Evolutionary conservation across 306 rosid species (phyloP), one percentile per base, ranked within the genome.

Genomic region (Urtica urens): DNA sequence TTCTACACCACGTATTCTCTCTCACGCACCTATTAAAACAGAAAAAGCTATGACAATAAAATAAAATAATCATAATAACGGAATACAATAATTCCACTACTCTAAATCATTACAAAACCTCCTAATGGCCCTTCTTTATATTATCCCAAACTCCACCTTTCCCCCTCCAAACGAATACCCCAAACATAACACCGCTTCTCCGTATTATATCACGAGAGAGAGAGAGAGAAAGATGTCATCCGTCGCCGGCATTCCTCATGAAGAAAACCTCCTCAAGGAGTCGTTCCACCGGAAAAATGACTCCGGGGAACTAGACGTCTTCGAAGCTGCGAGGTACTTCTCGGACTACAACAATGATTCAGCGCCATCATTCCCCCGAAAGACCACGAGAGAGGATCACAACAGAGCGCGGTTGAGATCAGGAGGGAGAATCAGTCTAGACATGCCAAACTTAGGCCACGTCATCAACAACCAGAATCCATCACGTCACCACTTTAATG

Each of bases 281-380:
- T 60, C 81, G 33, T 73, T 79, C 78, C 93, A 82, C 71, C 53
- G 78, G 0, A 58, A 87, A 54, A 75, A 78, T 34, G 85, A 77
- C 22, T 90, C 99, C 1, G 77, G 72, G 7, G 99, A 90, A 67
- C 84, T 84, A 20, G 87, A 84, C 19, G 97, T 85, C 39, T 90
- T 90, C 43, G 95, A 85, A 60, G 99, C 99, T 3, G 68, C 95
- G 37, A 63, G 81, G 50, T 90, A 90, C 43, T 90, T 90, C 85
- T 90, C 97, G 3, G 95, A 80, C 3, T 90, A 77, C 78, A 77
- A 75, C 40, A 13, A 8, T 31, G 37, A 7, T 25, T 93, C 81
- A 65, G 70, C 69, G 47, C 29, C 78, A 13, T 42, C 52, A 37
- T 77, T 57, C 49, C 51, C 83, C 24, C 81, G 64, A 46, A 83